Evolutionary conservation across 2,329 filamentous ascomycete species (phyloP).

Genomic region (Claviceps paspali): DNA sequence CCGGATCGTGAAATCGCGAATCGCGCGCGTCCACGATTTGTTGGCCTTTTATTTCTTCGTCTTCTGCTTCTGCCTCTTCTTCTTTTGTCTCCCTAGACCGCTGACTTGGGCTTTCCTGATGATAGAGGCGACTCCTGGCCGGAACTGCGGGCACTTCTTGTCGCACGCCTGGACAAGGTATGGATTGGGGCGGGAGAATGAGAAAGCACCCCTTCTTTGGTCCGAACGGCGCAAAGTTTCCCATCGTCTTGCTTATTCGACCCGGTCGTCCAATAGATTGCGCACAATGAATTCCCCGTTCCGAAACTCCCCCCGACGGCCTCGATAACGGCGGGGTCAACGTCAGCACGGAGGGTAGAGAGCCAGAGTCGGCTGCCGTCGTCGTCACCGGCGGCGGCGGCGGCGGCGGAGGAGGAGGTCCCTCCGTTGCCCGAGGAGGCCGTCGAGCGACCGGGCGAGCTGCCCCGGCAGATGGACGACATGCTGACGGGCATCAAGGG

Average conservation of each 20-base stretch:
- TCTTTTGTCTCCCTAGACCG: no score
- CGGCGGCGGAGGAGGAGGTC: slow-evolving; percentile 19
- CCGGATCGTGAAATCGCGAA: no score
- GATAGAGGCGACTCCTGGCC: no score
- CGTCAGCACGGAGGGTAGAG: no score
- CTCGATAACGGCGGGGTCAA: neutral
- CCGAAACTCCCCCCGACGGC: slow-evolving; percentile 38
- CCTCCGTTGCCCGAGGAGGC: no score
- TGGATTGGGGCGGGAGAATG: slow-evolving; percentile 2
- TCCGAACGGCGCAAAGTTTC: no score
- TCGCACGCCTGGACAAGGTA: slow-evolving; percentile 53
- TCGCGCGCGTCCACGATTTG: no score
- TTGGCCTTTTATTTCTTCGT: slow-evolving; percentile 16
- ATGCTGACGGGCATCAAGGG: slow-evolving; percentile 45
- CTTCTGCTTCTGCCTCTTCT: no score
- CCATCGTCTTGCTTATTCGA: no score
- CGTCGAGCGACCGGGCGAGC: slow-evolving; percentile 28
- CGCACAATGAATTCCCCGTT: slow-evolving; percentile 59
- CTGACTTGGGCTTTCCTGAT: no score
- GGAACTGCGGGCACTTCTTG: slow-evolving; percentile 45
- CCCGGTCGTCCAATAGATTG: slow-evolving; percentile 42
- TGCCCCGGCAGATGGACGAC: slow-evolving; percentile 49
- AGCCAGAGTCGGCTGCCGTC: neutral
- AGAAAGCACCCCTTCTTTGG: no score
- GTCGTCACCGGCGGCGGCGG: slow-evolving; percentile 11